Evolutionary conservation across 257 asterid species (phyloP).

Genomic region (Sherardia arvensis): DNA sequence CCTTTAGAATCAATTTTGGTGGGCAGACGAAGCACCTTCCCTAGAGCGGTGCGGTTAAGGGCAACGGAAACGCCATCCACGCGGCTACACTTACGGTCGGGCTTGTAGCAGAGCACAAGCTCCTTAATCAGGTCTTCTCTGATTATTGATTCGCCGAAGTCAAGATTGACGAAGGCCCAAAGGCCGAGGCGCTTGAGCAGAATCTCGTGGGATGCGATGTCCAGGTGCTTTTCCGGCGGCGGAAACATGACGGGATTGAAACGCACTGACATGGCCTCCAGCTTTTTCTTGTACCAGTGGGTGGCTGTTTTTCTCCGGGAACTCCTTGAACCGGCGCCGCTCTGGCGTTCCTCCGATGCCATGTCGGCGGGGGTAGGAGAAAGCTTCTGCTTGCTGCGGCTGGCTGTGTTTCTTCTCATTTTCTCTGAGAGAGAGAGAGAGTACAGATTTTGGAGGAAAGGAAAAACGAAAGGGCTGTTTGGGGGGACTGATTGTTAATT

Average conservation of each 20-base stretch:
- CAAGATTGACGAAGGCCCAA: slow-evolving; percentile 13
- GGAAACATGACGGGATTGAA: slow-evolving; percentile 9
- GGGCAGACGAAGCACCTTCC: neutral
- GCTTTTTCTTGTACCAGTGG: neutral
- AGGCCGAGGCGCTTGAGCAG: slow-evolving; percentile 9
- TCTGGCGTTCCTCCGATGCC: neutral
- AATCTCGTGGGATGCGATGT: neutral
- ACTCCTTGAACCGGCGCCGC: neutral
- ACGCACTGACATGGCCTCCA: neutral
- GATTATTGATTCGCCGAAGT: slow-evolving; percentile 3
- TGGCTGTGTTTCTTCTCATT: too few relatives aligned
- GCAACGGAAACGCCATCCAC: neutral
- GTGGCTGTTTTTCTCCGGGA: neutral
- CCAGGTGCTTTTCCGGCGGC: neutral
- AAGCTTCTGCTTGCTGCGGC: neutral
- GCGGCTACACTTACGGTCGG: neutral
- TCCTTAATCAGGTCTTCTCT: slow-evolving; percentile 6
- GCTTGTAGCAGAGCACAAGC: neutral
- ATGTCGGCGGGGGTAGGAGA: neutral
- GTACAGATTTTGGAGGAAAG: too few relatives aligned
- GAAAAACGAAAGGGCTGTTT: too few relatives aligned
- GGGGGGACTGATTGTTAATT: too few relatives aligned
- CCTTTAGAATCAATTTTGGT: neutral
- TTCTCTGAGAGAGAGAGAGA: too few relatives aligned
- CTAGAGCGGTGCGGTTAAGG: slow-evolving; percentile 1